Base-by-base conservation (phyloP, 1,284 basidiomycete species). In the Trichosporon sp. region DNA sequence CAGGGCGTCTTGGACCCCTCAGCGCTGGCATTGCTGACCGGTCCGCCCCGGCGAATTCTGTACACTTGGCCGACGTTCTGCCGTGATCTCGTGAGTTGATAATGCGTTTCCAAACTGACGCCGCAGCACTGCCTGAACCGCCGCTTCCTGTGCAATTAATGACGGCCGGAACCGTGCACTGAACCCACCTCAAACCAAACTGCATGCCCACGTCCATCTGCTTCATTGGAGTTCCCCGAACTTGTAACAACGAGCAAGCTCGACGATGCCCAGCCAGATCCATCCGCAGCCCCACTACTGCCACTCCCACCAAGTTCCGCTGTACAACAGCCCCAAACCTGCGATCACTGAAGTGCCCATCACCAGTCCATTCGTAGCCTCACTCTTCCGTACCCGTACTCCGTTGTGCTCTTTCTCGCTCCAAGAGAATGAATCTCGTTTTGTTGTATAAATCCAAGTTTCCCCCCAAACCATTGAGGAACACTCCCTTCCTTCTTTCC, bases 21-120 rank as follows among this genome's bases (percentile, higher is more conserved):
- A 23, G 71, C 70, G 23, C 63, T 72, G 27, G 63, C 57, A 2
- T 49, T 71, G 33, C 49, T 70, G 14, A 70, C 71, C 54, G 29
- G 65, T 59, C 64, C 66, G 19, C 58, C 40, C 16, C 66, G 74
- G 57, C 62, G 63, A 56, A 74, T 75, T 58, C 60, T 77, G 32
- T 78, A 79, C 64, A 71, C 77, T 11, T 80, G 78, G 79, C 77
- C 79, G 23, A 73, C 70, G 40, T 76, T 80, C 66, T 80, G 79
- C 64, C 72, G 79, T 16, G 79, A 80, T 66, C 65, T 80, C 59
- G 79, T 80, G 65, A 74, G 79, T 76, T 13, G 11, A n/a, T 25
- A 19, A 4, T 27, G 13, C 16, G 33, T 25, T 37, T 32, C 46
- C 32, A 27, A 6, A 37, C 59, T 54, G 59, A 63, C 56, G 32